Conservation (phyloP, 768 basidiomycete species). For the Rhodocollybia butyracea region DNA sequence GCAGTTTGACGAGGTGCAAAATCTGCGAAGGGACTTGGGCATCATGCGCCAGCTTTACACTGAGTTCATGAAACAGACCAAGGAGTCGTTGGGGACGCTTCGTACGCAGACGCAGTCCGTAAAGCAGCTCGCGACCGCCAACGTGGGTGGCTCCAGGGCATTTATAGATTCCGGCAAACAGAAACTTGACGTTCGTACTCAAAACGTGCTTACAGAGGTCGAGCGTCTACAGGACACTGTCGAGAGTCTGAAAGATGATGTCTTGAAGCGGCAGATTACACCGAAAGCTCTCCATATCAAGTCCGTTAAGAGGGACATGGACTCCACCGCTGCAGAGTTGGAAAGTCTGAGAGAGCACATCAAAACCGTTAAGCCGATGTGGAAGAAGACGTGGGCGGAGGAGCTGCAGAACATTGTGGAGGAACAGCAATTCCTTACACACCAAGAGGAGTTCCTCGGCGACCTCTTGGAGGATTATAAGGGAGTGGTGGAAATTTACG, state of each 20-base stretch:
- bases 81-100: conserved; percentile 74
- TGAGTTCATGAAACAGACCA: conserved; percentile 90
- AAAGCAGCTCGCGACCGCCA: conserved; percentile 77
- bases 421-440: conserved; percentile 90
- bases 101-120: conserved; percentile 85
- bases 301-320: conserved; percentile 69
- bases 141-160: conserved; percentile 81
- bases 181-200: conserved; percentile 86
- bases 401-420: conserved; percentile 96
- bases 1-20: conserved; percentile 94
- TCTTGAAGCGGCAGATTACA: conserved; percentile 81
- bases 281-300: conserved; percentile 75
- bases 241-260: conserved; percentile 87
- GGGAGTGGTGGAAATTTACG: conserved; percentile 81
- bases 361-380: conserved; percentile 88
- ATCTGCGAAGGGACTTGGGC: conserved; percentile 88
- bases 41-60: conserved; percentile 93
- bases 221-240: conserved; percentile 92
- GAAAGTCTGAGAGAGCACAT: conserved; percentile 81
- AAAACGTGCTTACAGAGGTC: conserved; percentile 86
- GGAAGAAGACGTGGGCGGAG: conserved; percentile 98
- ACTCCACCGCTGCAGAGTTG: conserved; percentile 62
- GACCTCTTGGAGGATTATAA: conserved; percentile 93
- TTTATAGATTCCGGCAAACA: conserved; percentile 91
- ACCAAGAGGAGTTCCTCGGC: conserved; percentile 87